Conservation (phyloP, 495 filamentous ascomycete species). For the Penicillium samsonianum region DNA sequence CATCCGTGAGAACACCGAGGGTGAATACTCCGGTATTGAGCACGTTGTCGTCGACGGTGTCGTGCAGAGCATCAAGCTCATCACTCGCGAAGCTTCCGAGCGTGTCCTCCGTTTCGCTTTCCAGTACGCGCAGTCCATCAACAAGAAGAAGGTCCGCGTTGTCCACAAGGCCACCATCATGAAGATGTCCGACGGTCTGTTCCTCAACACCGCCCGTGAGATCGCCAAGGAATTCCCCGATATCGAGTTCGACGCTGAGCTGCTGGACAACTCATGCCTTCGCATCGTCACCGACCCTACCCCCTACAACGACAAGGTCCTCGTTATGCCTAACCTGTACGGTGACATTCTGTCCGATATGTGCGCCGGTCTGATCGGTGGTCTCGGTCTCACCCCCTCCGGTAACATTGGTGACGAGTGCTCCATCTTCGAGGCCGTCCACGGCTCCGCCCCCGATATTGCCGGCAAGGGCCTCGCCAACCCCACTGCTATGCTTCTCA, state of each 20-base stretch:
- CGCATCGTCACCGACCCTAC: slow-evolving; percentile 94
- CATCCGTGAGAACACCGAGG: slow-evolving; percentile 99
- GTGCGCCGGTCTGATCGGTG: slow-evolving; percentile 97
- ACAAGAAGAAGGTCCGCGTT: slow-evolving; percentile 91
- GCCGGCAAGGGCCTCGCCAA: slow-evolving; percentile 94
- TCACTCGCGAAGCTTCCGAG: slow-evolving; percentile 90
- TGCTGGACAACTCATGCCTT: slow-evolving; percentile 97
- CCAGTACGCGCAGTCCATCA: slow-evolving; percentile 90
- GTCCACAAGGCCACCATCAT: slow-evolving; percentile 99
- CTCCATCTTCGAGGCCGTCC: slow-evolving; percentile 99
- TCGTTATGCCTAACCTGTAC: slow-evolving; percentile 99
- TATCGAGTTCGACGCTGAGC: slow-evolving; percentile 92
- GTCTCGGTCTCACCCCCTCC: slow-evolving; percentile 93
- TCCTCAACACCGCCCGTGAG: slow-evolving; percentile 80
- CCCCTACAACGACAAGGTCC: slow-evolving; percentile 98
- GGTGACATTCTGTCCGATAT: slow-evolving; percentile 99
- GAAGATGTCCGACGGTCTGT: slow-evolving; percentile 99
- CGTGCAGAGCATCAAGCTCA: slow-evolving; percentile 98
- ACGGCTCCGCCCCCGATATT: slow-evolving; percentile 97
- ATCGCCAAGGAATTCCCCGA: slow-evolving; percentile 92
- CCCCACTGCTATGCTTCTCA: slow-evolving; percentile 88
- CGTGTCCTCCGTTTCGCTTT: slow-evolving; percentile 94
- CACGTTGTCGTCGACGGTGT: slow-evolving; percentile 98
- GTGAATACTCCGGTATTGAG: slow-evolving; percentile 99
- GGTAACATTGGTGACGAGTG: slow-evolving; percentile 99